Percentiles rank a stretch among this genome's conserved stretches.
Conservation (phyloP, 345 rosid species). For the Eucalyptus urophylla region DNA sequence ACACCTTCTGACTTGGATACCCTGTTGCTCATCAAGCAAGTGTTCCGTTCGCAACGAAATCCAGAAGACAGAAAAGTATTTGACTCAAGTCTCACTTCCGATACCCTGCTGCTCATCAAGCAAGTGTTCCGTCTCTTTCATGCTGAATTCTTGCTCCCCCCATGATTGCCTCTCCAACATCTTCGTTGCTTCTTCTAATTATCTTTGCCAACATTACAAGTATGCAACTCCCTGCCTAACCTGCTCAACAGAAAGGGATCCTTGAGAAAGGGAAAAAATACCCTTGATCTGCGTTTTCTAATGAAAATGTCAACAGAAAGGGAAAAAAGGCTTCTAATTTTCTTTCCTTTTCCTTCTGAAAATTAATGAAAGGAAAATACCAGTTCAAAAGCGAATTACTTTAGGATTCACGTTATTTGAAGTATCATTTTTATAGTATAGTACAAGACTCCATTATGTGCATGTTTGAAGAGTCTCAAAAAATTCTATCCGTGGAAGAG, state of each 20-base stretch:
- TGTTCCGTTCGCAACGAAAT: not conserved
- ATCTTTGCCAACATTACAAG: not conserved
- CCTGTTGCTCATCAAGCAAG: too few species aligned
- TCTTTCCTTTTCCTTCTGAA: not conserved
- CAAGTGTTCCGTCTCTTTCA: not conserved
- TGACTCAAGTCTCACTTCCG: not conserved
- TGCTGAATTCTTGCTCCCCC: not conserved
- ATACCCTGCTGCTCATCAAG: not conserved
- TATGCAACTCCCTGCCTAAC: not conserved
- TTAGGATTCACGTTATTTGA: not conserved
- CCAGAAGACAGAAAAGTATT: not conserved
- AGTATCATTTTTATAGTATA: not conserved
- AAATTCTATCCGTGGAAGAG: not conserved
- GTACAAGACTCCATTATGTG: not conserved
- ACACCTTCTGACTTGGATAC: not conserved
- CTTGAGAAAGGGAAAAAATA: not conserved
- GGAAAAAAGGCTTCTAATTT: not conserved
- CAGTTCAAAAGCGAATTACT: not conserved
- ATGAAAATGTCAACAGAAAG: not conserved
- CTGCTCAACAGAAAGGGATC: not conserved
- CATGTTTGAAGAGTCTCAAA: not conserved
- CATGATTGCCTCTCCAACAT: not conserved
- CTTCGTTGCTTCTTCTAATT: not conserved
- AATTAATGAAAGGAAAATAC: not conserved
- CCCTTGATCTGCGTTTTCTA: not conserved